Evolutionary conservation across 805 yeast species (phyloP).

Genomic region (Kodamaea leandrae): DNA sequence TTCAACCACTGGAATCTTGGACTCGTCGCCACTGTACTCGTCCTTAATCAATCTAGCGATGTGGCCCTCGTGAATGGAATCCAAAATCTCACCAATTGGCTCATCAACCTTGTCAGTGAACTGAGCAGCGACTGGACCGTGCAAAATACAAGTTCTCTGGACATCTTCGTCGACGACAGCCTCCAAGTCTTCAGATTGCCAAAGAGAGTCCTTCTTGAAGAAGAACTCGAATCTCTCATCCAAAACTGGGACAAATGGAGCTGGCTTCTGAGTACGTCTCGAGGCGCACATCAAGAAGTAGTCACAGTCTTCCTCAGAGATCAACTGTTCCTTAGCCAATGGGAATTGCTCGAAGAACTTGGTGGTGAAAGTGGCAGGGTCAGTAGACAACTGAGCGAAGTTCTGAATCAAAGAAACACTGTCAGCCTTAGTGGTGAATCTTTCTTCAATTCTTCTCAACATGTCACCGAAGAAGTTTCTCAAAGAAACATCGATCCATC

Average conservation of each 20-base stretch:
- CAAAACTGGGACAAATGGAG: slow-evolving; percentile 93
- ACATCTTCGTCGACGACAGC: slow-evolving; percentile 96
- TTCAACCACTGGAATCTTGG: slow-evolving; percentile 83
- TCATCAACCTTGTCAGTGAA: slow-evolving; percentile 83
- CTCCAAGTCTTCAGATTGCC: slow-evolving; percentile 98
- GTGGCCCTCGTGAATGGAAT: slow-evolving; percentile 87
- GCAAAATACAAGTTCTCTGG: slow-evolving; percentile 97
- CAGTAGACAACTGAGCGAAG: slow-evolving; percentile 57
- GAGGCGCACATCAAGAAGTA: slow-evolving; percentile 81
- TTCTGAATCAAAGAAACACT: slow-evolving; percentile 70
- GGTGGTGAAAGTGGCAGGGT: slow-evolving; percentile 61
- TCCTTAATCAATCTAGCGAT: slow-evolving; percentile 66
- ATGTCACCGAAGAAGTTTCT: slow-evolving; percentile 84
- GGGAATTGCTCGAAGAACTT: slow-evolving; percentile 68
- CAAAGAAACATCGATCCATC: slow-evolving; percentile 87
- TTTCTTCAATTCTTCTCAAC: slow-evolving; percentile 94
- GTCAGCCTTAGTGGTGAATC: slow-evolving; percentile 63
- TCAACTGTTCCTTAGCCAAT: slow-evolving; percentile 71
- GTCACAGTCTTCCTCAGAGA: slow-evolving; percentile 94
- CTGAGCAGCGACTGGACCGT: slow-evolving; percentile 98
- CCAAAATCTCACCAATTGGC: slow-evolving; percentile 89
- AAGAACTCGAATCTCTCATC: slow-evolving; percentile 92
- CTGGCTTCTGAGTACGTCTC: slow-evolving; percentile 90
- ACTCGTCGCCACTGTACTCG: slow-evolving; percentile 64
- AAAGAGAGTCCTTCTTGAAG: slow-evolving; percentile 97